Percentiles rank a stretch among this genome's conserved stretches.
These are phyloP conservation scores for Eucalyptus cloeziana DNA, from an alignment of 345 rosid species.

Conservation along the genomic window DNA sequence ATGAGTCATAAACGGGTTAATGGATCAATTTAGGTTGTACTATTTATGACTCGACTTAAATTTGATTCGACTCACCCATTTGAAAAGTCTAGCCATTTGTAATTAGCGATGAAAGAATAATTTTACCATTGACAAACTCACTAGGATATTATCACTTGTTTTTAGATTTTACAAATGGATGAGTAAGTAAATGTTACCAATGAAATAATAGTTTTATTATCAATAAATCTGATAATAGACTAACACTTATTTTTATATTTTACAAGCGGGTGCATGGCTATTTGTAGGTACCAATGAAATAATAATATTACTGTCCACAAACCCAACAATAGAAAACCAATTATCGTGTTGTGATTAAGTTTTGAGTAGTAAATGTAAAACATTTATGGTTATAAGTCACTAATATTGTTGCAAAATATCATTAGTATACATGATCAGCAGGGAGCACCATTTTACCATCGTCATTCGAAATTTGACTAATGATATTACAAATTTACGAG, in stretches of 20 bases:
- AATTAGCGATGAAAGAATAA: background rate
- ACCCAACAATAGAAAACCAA: background rate
- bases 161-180: background rate
- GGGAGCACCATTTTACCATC: rapidly evolving
- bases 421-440: no score
- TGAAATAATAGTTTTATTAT: background rate
- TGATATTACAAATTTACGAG: background rate
- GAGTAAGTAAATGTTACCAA: rapidly evolving
- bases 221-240: background rate
- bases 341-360: rapidly evolving
- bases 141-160: background rate
- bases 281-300: background rate
- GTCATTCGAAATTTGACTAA: background rate
- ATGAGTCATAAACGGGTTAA: rapidly evolving
- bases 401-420: background rate
- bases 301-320: background rate
- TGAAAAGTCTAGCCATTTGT: background rate
- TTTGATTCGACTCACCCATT: rapidly evolving
- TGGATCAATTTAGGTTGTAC: rapidly evolving
- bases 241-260: background rate
- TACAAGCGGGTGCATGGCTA: background rate
- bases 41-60: no score
- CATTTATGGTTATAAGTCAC: background rate
- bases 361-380: background rate
- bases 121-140: background rate